Percentiles rank a stretch among this genome's conserved stretches.
Conservation (phyloP, 2,329 filamentous ascomycete species). For the Sclerotinia glacialis region DNA sequence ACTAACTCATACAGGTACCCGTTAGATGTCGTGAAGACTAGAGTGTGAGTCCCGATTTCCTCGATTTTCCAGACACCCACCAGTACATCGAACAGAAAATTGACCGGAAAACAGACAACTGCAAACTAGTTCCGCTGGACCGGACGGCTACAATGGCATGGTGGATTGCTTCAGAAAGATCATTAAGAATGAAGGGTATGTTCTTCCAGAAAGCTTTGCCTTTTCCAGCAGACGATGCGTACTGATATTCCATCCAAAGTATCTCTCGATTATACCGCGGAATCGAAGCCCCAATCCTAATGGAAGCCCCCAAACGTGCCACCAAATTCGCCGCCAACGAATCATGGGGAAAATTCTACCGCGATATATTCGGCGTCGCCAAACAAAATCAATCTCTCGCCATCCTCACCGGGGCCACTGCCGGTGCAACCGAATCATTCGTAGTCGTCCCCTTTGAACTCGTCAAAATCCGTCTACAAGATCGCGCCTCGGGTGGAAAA, state of each 20-base stretch:
- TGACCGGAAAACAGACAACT: constrained; percentile 63
- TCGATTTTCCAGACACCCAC: background rate
- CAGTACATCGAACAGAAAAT: constrained; percentile 1
- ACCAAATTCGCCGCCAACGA: constrained; percentile 99
- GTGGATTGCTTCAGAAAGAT: constrained; percentile 98
- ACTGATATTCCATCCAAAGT: background rate
- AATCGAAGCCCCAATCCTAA: constrained; percentile 91
- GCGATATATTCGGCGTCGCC: constrained; percentile 74
- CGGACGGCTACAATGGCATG: constrained; percentile 94
- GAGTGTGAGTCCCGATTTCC: constrained; percentile 66
- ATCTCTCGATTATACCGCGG: constrained; percentile 82
- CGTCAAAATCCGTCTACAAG: constrained; percentile 96
- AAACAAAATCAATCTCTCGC: constrained; percentile 93
- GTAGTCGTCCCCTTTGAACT: constrained; percentile 98
- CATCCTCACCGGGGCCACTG: constrained; percentile 87
- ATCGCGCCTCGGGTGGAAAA: constrained; percentile 87
- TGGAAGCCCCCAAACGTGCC: constrained; percentile 95
- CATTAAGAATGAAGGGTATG: constrained; percentile 88
- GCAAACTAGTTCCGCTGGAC: constrained; percentile 76
- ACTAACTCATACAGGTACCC: constrained; percentile 71
- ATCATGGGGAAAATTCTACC: constrained; percentile 94
- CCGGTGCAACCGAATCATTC: constrained; percentile 92
- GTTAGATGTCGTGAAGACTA: constrained; percentile 95
- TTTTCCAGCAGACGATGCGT: background rate
- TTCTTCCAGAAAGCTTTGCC: constrained; percentile 4